Percentiles rank a stretch among this genome's conserved stretches.
These are phyloP conservation scores for Kwoniella bestiolae DNA, from an alignment of 768 basidiomycete genomes.

Conservation along the genomic window DNA sequence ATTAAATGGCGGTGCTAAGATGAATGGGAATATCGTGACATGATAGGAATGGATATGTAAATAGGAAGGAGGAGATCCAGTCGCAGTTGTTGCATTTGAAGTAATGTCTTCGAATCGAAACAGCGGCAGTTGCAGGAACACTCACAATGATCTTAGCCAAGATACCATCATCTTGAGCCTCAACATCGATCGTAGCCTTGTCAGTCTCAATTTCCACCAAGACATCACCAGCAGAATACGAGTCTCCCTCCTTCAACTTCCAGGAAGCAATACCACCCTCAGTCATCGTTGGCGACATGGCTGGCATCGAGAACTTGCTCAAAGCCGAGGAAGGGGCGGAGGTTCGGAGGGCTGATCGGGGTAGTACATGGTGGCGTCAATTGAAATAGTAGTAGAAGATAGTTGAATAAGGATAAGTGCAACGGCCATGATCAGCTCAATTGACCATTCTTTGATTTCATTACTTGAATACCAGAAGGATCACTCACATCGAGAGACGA, in stretches of 20 bases:
- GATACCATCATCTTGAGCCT: slow-evolving; percentile 96
- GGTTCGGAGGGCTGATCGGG: slow-evolving; percentile 71
- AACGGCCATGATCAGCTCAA: slow-evolving; percentile 4
- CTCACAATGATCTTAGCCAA: slow-evolving; percentile 94
- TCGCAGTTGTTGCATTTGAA: not conserved
- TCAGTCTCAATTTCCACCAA: slow-evolving; percentile 99
- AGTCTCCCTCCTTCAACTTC: slow-evolving; percentile 96
- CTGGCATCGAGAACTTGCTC: slow-evolving; percentile 90
- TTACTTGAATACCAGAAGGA: not conserved
- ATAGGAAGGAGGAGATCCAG: too few relatives aligned
- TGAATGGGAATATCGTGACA: too few relatives aligned
- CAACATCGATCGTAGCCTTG: slow-evolving; percentile 99
- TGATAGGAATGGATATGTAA: too few relatives aligned
- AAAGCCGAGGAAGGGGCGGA: slow-evolving; percentile 79
- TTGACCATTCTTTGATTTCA: not conserved
- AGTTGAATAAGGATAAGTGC: not conserved
- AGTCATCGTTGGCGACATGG: slow-evolving; percentile 99
- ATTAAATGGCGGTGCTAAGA: too few relatives aligned
- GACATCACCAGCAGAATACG: slow-evolving; percentile 87
- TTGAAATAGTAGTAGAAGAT: not conserved
- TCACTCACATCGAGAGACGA: slow-evolving; percentile 37
- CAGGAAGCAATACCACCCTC: slow-evolving; percentile 97
- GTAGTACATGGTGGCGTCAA: not conserved
- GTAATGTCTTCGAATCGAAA: too few relatives aligned
- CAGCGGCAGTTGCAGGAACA: slow-evolving; percentile 13